Evolutionary conservation across 495 filamentous ascomycete genomes (phyloP).

Genomic region (Penicillium malachiteum): DNA sequence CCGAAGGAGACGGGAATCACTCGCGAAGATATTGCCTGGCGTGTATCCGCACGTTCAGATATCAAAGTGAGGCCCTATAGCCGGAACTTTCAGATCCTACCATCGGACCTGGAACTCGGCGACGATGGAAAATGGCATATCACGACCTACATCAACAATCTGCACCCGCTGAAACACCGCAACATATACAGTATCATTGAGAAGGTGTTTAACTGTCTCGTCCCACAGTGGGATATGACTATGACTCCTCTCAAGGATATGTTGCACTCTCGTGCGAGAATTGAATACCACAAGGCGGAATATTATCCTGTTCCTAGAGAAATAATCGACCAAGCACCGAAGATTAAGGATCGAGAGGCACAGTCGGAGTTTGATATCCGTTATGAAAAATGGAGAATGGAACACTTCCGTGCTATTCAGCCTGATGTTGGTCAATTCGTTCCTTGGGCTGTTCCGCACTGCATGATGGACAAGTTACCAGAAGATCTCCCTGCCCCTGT

Average conservation of each 20-base stretch:
- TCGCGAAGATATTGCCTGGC: constrained; percentile 43
- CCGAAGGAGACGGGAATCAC: constrained; percentile 32
- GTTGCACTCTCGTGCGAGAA: constrained; percentile 31
- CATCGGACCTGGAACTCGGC: constrained; percentile 34
- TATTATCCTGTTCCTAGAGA: constrained; percentile 29
- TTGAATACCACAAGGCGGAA: constrained; percentile 32
- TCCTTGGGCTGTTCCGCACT: constrained; percentile 32
- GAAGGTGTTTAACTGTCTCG: constrained; percentile 36
- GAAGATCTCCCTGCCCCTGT: constrained; percentile 22
- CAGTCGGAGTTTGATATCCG: constrained; percentile 28
- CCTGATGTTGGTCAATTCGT: constrained; percentile 32
- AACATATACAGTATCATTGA: constrained; percentile 44
- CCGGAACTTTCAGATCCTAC: constrained; percentile 38
- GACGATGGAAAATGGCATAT: constrained; percentile 31
- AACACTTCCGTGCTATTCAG: constrained; percentile 25
- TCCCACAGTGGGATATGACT: constrained; percentile 41
- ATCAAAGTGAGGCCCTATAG: constrained; percentile 31
- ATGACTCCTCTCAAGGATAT: constrained; percentile 41
- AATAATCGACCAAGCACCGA: constrained; percentile 15
- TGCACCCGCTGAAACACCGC: constrained; percentile 39
- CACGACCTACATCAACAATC: constrained; percentile 48
- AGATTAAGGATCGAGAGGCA: constrained; percentile 17
- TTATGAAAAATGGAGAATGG: constrained; percentile 25
- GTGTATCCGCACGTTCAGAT: constrained; percentile 31
- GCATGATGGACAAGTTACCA: constrained; percentile 25